These are phyloP conservation scores for Chlorella ohadii DNA, from an alignment of 139 green algal genomes.

Conservation along the genomic window DNA sequence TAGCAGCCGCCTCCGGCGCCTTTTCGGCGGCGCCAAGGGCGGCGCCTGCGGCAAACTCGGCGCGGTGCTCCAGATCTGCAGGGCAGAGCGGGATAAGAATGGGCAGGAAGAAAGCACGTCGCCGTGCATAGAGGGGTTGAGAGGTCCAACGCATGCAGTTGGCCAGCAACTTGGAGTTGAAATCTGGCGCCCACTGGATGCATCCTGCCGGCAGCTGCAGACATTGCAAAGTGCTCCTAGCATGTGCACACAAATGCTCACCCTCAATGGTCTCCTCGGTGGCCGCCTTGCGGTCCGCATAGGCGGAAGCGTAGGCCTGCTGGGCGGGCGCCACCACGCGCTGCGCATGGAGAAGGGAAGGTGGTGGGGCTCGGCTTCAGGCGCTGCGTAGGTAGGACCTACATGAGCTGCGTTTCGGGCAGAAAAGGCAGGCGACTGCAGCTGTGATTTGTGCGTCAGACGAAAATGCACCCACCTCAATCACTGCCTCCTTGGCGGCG, in stretches of 20 bases:
- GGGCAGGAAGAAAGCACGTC: too few species aligned
- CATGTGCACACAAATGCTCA: background rate
- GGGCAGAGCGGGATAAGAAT: background rate
- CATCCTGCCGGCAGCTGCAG: too few species aligned
- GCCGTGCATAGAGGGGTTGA: too few species aligned
- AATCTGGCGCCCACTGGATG: too few species aligned
- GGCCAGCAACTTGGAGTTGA: too few species aligned
- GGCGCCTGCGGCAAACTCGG: conserved; percentile 5
- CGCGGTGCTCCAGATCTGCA: background rate
- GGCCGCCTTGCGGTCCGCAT: conserved; percentile 2
- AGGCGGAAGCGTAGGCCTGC: background rate
- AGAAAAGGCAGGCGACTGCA: too few species aligned
- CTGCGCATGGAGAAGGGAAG: background rate
- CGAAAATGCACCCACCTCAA: background rate
- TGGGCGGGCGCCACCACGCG: conserved; percentile 5
- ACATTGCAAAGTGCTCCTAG: too few species aligned
- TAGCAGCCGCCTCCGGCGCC: background rate
- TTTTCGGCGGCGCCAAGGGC: background rate
- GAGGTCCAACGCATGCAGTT: too few species aligned
- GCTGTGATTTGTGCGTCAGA: too few species aligned
- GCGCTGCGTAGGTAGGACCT: too few species aligned
- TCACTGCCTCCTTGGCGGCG: background rate
- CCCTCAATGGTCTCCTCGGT: conserved; percentile 20
- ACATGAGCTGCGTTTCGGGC: too few species aligned
- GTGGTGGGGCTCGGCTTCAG: background rate